Conservation (phyloP, 2,329 filamentous ascomycete genomes). For the Fusarium neocosmosporiellum region DNA sequence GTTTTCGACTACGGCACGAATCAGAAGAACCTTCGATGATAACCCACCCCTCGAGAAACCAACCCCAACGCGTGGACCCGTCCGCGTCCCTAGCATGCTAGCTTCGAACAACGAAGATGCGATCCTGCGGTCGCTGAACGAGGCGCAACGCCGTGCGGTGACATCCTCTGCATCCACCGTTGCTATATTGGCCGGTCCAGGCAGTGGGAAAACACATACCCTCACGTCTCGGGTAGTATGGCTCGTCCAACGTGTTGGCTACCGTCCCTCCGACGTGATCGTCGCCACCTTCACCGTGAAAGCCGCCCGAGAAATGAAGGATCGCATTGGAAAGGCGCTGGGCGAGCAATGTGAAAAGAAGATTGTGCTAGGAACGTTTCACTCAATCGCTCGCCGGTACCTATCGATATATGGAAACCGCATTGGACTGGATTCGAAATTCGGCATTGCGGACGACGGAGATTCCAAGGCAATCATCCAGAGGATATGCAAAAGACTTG, state of each 20-base stretch:
- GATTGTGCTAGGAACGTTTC: slow-evolving; percentile 91
- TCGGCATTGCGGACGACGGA: slow-evolving; percentile 88
- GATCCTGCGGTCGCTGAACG: slow-evolving; percentile 63
- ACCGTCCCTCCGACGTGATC: slow-evolving; percentile 87
- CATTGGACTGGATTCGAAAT: slow-evolving; percentile 84
- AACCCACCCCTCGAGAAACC: background rate
- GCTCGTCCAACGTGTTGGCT: slow-evolving; percentile 77
- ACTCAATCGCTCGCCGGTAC: slow-evolving; percentile 90
- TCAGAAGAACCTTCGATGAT: slow-evolving; percentile 25
- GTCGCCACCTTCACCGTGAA: slow-evolving; percentile 98
- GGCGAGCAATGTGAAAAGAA: slow-evolving; percentile 79
- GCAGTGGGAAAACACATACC: slow-evolving; percentile 93
- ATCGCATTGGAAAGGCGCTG: slow-evolving; percentile 84
- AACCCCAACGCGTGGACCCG: slow-evolving; percentile 33
- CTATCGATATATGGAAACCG: slow-evolving; percentile 84
- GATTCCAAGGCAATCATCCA: slow-evolving; percentile 85
- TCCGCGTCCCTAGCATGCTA: slow-evolving; percentile 44
- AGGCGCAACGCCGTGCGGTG: slow-evolving; percentile 67
- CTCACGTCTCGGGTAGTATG: slow-evolving; percentile 92
- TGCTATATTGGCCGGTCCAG: slow-evolving; percentile 75
- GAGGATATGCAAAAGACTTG: slow-evolving; percentile 82
- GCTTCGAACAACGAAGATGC: slow-evolving; percentile 38
- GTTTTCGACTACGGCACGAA: background rate
- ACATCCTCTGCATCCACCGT: slow-evolving; percentile 65
- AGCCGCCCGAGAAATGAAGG: slow-evolving; percentile 92